Conservation (phyloP, 2,329 filamentous ascomycete species). For the Truncatella angustata region DNA sequence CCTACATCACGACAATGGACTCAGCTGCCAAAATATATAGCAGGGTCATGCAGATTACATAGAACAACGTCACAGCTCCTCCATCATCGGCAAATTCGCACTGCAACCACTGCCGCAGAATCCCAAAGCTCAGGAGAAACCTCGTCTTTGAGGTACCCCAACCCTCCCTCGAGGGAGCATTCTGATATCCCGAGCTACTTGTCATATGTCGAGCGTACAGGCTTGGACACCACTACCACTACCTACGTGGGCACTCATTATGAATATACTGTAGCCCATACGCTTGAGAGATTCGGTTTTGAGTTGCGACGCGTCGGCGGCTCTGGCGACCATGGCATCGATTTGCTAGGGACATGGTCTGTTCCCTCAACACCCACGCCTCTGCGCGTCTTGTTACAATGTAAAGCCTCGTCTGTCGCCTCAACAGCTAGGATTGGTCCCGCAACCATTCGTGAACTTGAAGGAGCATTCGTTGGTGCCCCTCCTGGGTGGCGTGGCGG, state of each 20-base stretch:
- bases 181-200: conserved; percentile 64
- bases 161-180: conserved; percentile 51
- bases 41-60: not conserved
- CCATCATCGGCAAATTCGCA: not conserved
- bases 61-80: not conserved
- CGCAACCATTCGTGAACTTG: conserved; percentile 67
- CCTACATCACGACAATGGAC: not conserved
- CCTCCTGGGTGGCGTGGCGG: conserved; percentile 69
- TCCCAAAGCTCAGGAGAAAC: conserved; percentile 9
- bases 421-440: conserved; percentile 44
- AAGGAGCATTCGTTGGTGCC: conserved; percentile 73
- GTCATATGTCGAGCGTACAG: conserved; percentile 56
- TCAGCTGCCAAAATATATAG: not conserved
- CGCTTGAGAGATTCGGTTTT: conserved; percentile 62
- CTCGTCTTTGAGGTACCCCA: conserved; percentile 39
- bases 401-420: conserved; percentile 59
- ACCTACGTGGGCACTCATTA: conserved; percentile 73
- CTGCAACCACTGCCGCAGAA: not conserved
- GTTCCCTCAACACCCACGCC: conserved; percentile 43
- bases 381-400: conserved; percentile 59
- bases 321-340: conserved; percentile 67
- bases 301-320: conserved; percentile 64
- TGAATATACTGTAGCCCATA: conserved; percentile 65
- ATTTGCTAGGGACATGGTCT: conserved; percentile 70
- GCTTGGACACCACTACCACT: conserved; percentile 54